Conservation (phyloP, 129 eudicot species). For the Oenanthe sinensis region DNA sequence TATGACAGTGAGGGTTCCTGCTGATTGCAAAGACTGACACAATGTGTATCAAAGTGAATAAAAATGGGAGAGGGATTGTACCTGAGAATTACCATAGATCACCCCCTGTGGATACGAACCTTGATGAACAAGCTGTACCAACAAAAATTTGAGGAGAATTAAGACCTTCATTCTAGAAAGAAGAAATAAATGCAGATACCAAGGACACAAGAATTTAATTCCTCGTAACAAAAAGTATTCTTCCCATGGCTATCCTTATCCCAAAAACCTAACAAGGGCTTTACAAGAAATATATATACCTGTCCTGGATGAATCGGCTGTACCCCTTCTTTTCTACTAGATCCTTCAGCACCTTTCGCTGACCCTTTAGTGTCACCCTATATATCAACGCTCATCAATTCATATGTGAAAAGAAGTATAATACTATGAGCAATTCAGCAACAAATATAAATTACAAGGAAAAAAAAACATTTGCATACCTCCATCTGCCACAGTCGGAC, state of each 20-base stretch:
- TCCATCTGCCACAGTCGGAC: conserved; percentile 48
- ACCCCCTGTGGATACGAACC: conserved; percentile 53
- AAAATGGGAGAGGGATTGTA: conserved; percentile 10
- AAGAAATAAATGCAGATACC: neutral
- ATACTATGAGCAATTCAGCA: neutral
- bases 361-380: conserved; percentile 78
- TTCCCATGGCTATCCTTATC: neutral
- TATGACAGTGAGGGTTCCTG: neutral
- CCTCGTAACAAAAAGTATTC: neutral
- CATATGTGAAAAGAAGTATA: neutral
- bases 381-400: conserved; percentile 12
- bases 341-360: conserved; percentile 64
- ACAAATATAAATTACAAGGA: neutral
- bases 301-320: conserved; percentile 43
- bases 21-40: neutral
- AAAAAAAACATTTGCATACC: conserved; percentile 36
- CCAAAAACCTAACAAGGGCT: neutral
- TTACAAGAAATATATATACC: conserved; percentile 18
- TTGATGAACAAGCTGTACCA: conserved; percentile 43
- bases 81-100: conserved; percentile 66
- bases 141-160: conserved; percentile 6
- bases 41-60: neutral
- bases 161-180: neutral
- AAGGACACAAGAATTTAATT: neutral
- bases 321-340: conserved; percentile 47